Evolutionary conservation across 1,139 yeast species (phyloP).

Genomic region (Blastobotrys ciferrii): DNA sequence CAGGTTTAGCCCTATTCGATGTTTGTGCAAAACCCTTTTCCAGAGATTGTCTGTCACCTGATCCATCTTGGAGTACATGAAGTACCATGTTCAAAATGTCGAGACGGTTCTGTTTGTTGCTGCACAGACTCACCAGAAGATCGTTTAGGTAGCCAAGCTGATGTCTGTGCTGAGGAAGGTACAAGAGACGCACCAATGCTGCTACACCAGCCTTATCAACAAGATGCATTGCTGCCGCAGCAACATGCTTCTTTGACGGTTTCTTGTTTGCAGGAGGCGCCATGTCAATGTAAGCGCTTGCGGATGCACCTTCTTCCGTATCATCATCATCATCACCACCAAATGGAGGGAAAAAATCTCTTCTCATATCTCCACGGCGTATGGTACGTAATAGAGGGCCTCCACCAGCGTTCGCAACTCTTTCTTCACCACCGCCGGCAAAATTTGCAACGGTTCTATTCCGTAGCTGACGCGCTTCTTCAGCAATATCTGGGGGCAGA

Average conservation of each 20-base stretch:
- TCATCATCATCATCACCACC: conserved; percentile 26
- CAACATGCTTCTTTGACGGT: conserved; percentile 20
- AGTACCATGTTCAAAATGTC: conserved; percentile 73
- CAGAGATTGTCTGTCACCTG: conserved; percentile 56
- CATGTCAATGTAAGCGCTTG: not conserved
- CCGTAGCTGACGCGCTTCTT: conserved; percentile 36
- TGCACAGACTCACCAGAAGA: conserved; percentile 64
- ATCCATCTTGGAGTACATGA: conserved; percentile 72
- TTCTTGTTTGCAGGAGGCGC: not conserved
- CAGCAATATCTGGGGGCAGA: conserved; percentile 35
- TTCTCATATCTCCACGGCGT: conserved; percentile 12
- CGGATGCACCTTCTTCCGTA: conserved; percentile 20
- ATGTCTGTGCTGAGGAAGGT: conserved; percentile 59
- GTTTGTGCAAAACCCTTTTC: conserved; percentile 66
- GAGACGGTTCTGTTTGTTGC: conserved; percentile 72
- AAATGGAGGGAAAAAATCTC: conserved; percentile 10
- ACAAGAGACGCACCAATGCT: conserved; percentile 65
- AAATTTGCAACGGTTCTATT: conserved; percentile 26
- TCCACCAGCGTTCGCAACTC: conserved; percentile 6
- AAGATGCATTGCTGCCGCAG: conserved; percentile 47
- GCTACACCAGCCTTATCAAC: conserved; percentile 78
- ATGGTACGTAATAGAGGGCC: conserved; percentile 1
- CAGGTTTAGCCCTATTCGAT: conserved; percentile 33
- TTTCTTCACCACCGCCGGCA: conserved; percentile 5
- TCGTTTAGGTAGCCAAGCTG: conserved; percentile 68